phyloP scores from a whole-genome alignment of 257 asterid genomes.

The Solanum neorickii region DNA sequence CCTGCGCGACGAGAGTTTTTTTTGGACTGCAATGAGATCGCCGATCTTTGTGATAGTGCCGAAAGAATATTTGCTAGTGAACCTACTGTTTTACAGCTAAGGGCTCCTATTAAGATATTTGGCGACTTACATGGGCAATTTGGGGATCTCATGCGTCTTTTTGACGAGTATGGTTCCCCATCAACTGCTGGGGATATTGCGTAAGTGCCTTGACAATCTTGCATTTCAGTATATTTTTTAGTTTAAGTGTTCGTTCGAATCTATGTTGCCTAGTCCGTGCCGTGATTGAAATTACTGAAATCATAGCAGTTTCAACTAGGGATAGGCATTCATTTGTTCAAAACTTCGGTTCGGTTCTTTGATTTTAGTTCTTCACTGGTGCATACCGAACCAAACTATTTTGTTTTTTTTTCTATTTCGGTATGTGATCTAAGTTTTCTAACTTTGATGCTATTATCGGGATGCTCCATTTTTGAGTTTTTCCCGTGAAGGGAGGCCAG shows the following conservation, averaged over 20 bases:
- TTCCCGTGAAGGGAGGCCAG: not conserved
- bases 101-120: slow-evolving; percentile 94
- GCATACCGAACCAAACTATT: not conserved
- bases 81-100: slow-evolving; percentile 87
- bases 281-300: not conserved
- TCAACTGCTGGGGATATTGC: slow-evolving; percentile 99
- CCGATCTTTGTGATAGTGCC: slow-evolving; percentile 97
- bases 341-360: not conserved
- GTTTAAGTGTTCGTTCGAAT: not conserved
- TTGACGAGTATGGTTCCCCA: slow-evolving; percentile 98
- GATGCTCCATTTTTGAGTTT: not conserved
- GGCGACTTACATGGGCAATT: slow-evolving; percentile 99
- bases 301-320: not conserved
- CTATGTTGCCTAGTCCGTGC: not conserved
- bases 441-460: not conserved
- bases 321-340: not conserved
- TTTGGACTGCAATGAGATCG: slow-evolving; percentile 95
- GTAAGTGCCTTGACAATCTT: slow-evolving; percentile 29
- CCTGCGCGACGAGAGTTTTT: slow-evolving; percentile 97
- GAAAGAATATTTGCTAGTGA: slow-evolving; percentile 87
- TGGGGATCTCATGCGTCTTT: slow-evolving; percentile 98
- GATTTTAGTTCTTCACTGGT: not conserved
- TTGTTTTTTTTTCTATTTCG: not conserved
- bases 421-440: not conserved
- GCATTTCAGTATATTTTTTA: not conserved